phyloP scores from a whole-genome alignment of 148 eudicot species.

The Chenopodium quinoa region DNA sequence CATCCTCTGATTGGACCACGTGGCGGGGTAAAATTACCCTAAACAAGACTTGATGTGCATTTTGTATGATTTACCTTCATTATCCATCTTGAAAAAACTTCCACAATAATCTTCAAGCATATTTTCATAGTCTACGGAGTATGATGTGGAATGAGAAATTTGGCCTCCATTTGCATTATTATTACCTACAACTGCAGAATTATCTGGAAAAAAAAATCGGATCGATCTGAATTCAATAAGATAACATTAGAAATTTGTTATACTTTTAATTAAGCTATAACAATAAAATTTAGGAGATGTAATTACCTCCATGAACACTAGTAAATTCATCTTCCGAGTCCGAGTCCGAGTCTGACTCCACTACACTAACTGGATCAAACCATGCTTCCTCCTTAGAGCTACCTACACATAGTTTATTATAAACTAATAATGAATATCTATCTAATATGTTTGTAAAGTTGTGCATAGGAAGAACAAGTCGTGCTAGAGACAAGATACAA shows the following conservation, averaged over 20 bases:
- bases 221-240: no score
- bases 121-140: conserved; percentile 43
- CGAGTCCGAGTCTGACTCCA: conserved; percentile 70
- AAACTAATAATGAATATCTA: no score
- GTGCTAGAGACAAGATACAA: no score
- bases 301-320: conserved; percentile 61
- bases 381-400: conserved; percentile 56
- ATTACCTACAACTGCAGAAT: conserved; percentile 24
- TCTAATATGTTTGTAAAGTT: no score
- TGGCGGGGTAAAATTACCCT: no score
- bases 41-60: no score
- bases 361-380: conserved; percentile 52
- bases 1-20: no score
- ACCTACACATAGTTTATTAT: conserved; percentile 26
- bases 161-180: conserved; percentile 41
- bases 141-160: conserved; percentile 48
- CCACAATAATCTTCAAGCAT: conserved; percentile 55
- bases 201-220: conserved; percentile 27
- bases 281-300: no score
- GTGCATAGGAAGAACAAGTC: no score
- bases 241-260: no score
- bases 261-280: no score
- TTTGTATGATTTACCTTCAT: conserved; percentile 32
- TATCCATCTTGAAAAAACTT: conserved; percentile 40
- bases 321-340: conserved; percentile 67